Evolutionary conservation across 768 basidiomycete genomes (phyloP).

Genomic region (Boletus fagicola): DNA sequence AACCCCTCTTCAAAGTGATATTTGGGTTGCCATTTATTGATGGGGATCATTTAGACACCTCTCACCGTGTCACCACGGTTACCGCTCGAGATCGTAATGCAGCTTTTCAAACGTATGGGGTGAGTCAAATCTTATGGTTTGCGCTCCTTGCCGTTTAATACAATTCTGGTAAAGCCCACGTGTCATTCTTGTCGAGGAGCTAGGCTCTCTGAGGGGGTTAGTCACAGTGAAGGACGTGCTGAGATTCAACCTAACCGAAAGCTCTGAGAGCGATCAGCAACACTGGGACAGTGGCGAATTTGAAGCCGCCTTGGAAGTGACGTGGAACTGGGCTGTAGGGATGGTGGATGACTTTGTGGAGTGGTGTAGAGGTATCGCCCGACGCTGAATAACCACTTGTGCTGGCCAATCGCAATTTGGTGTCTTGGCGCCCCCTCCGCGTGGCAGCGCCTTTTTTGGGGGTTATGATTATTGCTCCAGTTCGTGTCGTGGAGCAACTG

Average conservation of each 20-base stretch:
- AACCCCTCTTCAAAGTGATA: background rate
- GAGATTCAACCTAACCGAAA: constrained; percentile 69
- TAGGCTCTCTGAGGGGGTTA: constrained; percentile 78
- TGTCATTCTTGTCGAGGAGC: constrained; percentile 91
- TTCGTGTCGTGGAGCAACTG: too few relatives aligned
- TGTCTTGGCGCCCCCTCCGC: background rate
- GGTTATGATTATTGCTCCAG: background rate
- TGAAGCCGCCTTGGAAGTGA: constrained; percentile 60
- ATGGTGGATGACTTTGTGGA: constrained; percentile 32
- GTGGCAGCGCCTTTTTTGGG: background rate
- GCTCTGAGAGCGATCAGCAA: constrained; percentile 49
- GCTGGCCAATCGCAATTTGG: background rate
- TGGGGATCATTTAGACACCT: constrained; percentile 62
- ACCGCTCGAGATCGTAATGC: constrained; percentile 95
- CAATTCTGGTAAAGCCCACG: constrained; percentile 61
- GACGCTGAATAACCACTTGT: constrained; percentile 17
- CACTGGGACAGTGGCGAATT: constrained; percentile 63
- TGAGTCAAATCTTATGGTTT: constrained; percentile 40
- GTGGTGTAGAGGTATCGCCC: constrained; percentile 27
- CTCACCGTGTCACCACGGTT: constrained; percentile 90
- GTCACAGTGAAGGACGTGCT: constrained; percentile 97
- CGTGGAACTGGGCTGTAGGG: constrained; percentile 53
- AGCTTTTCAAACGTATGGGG: constrained; percentile 98
- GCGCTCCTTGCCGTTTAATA: background rate
- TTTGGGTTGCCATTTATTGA: background rate